Conservation (phyloP, 345 rosid species). For the Bruguiera sexangula region DNA sequence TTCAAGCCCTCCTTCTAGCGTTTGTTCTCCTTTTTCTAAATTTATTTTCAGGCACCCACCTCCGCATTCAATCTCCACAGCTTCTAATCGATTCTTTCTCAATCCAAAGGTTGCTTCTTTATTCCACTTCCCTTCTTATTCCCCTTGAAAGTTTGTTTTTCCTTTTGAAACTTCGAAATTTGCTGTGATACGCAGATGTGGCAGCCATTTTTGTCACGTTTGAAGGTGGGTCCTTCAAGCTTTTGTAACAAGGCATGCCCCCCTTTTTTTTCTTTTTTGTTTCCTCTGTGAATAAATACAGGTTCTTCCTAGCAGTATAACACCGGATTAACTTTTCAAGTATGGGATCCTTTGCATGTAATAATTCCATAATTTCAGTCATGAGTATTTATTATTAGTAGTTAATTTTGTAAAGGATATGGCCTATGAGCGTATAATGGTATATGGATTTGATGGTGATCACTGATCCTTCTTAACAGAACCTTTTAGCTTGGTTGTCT, state of each 20-base stretch:
- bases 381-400: too few relatives aligned
- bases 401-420: too few relatives aligned
- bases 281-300: constrained; percentile 18
- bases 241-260: constrained; percentile 71
- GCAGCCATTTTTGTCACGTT: constrained; percentile 60
- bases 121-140: neutral
- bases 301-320: constrained; percentile 86
- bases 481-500: constrained; percentile 5
- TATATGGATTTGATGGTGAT: too few relatives aligned
- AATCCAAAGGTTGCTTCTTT: constrained; percentile 44
- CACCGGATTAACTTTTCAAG: constrained; percentile 87
- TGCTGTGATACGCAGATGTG: constrained; percentile 33
- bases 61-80: constrained; percentile 19
- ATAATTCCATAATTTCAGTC: neutral
- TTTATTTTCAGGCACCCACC: constrained; percentile 32
- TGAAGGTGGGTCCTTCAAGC: constrained; percentile 84
- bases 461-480: neutral
- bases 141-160: neutral
- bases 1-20: constrained; percentile 63
- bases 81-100: constrained; percentile 53
- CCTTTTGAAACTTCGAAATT: neutral
- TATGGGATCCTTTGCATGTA: constrained; percentile 96
- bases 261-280: neutral
- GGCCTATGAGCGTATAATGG: constrained; percentile 7
- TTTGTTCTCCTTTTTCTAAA: neutral